phyloP scores from a whole-genome alignment of 345 rosid genomes.

The Punica granatum region DNA sequence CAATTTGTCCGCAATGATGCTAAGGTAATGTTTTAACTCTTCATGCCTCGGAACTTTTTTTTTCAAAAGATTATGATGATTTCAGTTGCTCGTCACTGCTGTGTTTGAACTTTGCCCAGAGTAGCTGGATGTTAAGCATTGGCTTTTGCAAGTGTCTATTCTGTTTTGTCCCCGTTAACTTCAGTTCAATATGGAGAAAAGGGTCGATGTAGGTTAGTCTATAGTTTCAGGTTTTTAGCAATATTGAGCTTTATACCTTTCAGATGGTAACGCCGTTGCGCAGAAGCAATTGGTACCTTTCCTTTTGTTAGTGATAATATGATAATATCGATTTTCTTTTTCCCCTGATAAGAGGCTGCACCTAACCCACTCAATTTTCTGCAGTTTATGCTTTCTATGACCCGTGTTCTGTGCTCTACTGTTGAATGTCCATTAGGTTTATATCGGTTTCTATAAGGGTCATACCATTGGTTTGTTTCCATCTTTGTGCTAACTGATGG shows the following conservation, averaged over 20 bases:
- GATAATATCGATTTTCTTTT: too few relatives aligned
- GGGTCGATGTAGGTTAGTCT: neutral
- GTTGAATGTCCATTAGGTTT: too few relatives aligned
- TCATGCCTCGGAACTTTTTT: too few relatives aligned
- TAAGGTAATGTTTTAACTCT: slow-evolving; percentile 31
- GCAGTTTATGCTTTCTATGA: neutral
- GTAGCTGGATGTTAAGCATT: neutral
- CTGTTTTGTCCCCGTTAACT: neutral
- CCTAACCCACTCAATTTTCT: neutral
- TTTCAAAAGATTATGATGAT: neutral
- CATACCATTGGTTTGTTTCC: neutral
- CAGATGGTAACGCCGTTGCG: neutral
- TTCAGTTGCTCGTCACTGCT: neutral
- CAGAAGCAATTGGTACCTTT: too few relatives aligned
- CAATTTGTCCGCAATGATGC: slow-evolving; percentile 88
- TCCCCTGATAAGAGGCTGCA: too few relatives aligned
- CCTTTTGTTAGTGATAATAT: neutral
- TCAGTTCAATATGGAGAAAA: neutral
- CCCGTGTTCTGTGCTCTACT: neutral
- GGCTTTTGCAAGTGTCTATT: too few relatives aligned
- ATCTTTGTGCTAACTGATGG: neutral
- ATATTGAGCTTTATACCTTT: neutral
- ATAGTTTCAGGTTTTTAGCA: neutral
- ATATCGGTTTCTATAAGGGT: neutral
- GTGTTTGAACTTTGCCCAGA: neutral